These are phyloP conservation scores for Primulina eburnea DNA, from an alignment of 257 asterid genomes.

Conservation along the genomic window DNA sequence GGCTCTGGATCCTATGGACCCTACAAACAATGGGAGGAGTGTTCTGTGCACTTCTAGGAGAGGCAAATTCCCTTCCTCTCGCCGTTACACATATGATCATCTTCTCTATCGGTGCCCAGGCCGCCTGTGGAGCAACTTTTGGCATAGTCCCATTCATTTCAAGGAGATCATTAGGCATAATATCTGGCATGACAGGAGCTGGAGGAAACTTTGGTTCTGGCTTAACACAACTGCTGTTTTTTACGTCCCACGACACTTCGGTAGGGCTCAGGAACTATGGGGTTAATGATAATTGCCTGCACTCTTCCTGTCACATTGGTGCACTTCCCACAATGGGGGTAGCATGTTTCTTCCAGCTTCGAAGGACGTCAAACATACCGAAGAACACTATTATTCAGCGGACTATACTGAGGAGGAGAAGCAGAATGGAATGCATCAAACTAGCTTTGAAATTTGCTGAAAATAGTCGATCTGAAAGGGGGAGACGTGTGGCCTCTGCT, in stretches of 20 bases:
- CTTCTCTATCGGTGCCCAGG: constrained; percentile 51
- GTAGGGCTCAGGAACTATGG: constrained; percentile 36
- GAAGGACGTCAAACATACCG: constrained; percentile 8
- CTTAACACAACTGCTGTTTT: constrained; percentile 37
- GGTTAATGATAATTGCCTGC: constrained; percentile 50
- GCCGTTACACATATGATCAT: constrained; percentile 54
- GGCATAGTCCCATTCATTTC: constrained; percentile 42
- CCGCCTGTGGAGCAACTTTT: constrained; percentile 45
- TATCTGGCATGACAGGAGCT: constrained; percentile 48
- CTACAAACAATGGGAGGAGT: constrained; percentile 56
- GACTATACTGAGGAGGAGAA: constrained; percentile 32
- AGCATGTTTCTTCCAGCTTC: constrained; percentile 43
- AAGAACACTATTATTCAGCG: constrained; percentile 28
- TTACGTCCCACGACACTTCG: constrained; percentile 25
- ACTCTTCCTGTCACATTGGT: constrained; percentile 35
- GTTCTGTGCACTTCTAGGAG: constrained; percentile 50
- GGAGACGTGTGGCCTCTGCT: constrained; percentile 31
- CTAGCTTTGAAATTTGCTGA: constrained; percentile 35
- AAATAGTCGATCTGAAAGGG: constrained; percentile 35
- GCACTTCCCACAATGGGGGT: constrained; percentile 48
- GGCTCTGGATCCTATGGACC: constrained; percentile 59
- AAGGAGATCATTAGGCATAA: constrained; percentile 38
- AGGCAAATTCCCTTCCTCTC: constrained; percentile 34
- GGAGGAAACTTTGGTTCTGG: constrained; percentile 51
- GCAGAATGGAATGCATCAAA: constrained; percentile 30